phyloP scores from a whole-genome alignment of 2,329 filamentous ascomycete species.

The Calycina herbarum region DNA sequence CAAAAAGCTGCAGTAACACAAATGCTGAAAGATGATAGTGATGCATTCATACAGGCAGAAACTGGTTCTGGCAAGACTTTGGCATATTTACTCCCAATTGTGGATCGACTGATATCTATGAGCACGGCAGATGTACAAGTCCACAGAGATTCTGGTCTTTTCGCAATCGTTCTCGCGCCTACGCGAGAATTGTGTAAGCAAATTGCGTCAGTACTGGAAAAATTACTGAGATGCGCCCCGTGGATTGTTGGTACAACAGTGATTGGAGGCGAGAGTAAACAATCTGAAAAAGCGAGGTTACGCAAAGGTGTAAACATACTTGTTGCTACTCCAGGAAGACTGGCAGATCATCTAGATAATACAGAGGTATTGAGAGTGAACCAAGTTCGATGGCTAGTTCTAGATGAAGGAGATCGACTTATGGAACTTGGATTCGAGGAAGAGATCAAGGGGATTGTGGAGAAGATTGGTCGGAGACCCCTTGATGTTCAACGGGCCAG shows the following conservation, averaged over 20 bases:
- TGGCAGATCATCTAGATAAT: constrained; percentile 90
- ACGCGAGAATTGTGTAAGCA: constrained; percentile 94
- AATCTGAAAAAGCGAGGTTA: constrained; percentile 86
- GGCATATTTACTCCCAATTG: constrained; percentile 89
- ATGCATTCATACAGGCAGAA: constrained; percentile 95
- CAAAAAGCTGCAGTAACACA: constrained; percentile 87
- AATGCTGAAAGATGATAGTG: constrained; percentile 75
- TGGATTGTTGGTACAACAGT: constrained; percentile 93
- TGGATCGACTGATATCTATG: constrained; percentile 82
- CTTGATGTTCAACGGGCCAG: constrained; percentile 61
- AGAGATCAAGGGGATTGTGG: constrained; percentile 84
- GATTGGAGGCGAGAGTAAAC: constrained; percentile 67
- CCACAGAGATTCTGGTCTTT: constrained; percentile 82
- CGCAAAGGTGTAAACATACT: constrained; percentile 94
- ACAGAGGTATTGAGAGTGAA: constrained; percentile 86
- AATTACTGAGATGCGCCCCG: constrained; percentile 81
- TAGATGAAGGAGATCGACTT: constrained; percentile 95
- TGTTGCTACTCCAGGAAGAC: constrained; percentile 87
- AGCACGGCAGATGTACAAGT: constrained; percentile 60
- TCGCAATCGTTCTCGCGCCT: constrained; percentile 90
- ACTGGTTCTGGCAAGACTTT: constrained; percentile 97
- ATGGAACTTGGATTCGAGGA: constrained; percentile 99
- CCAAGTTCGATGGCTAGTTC: constrained; percentile 87
- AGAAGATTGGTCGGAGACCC: constrained; percentile 68
- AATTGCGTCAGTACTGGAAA: constrained; percentile 83